Base-by-base conservation (phyloP, 1,284 basidiomycete species). In the Coniferiporia weirii region DNA sequence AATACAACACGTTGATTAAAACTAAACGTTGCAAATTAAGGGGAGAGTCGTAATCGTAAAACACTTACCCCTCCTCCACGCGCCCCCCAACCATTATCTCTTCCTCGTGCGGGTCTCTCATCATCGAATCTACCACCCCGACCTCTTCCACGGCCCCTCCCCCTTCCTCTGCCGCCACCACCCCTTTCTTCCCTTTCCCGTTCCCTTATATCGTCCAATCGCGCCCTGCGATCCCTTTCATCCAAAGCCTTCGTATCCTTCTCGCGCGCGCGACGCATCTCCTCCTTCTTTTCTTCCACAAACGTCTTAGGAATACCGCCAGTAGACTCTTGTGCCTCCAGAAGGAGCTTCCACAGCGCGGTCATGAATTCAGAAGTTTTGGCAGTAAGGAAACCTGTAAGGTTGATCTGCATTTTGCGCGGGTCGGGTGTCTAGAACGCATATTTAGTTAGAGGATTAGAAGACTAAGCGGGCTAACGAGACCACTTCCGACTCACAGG, bases 221-320 rank as follows among this genome's bases (percentile, higher is more conserved):
- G 77, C 43, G 76, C 73, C 38, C 89, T 77, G 54, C 89, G 77
- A 67, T 89, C 84, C 58, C 85, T 76, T 69, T 91, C 89, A 54
- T 84, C 83, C 49, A 93, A 76, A 6, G 84, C 82, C 13, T 82
- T 78, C 13, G 79, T 78, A 63, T 91, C 91, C 59, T 82, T 85
- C 65, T 88, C 85, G 51, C 84, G 79, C n/a, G 84, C 83, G 60
- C 79, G 79, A 34, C 91, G 80, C 80, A 98, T 84, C 73, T 99
- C 96, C 67, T 85, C 85, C 75, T 99, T 99, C 76, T 98, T 98
- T 70, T 92, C 88, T 67, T 98, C 94, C 20, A 99, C 87, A 69
- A 98, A 95, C 22, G 89, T 88, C n/a, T 84, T 83, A 1, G 96
- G 96, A 0, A 99, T 92, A 62, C 95, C 95, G 6, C 91, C 90